Evolutionary conservation across 2,329 filamentous ascomycete genomes (phyloP), one percentile per base, ranked within the genome.

Genomic region (Colletotrichum sp.): DNA sequence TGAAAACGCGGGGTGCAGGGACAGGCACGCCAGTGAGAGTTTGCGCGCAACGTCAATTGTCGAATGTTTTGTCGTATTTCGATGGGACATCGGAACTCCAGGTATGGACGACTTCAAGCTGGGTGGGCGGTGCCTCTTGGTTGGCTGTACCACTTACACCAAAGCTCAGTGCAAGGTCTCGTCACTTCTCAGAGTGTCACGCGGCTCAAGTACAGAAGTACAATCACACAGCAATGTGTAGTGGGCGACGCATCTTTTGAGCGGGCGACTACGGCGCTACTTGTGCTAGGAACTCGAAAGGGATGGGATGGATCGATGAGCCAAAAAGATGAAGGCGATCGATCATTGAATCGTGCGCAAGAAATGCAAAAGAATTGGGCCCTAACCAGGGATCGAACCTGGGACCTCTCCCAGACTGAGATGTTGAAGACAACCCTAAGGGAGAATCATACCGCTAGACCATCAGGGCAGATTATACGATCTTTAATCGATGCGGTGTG

Each of bases 391-490:
- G 67, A 70, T 73, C 71, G 71, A 73, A 73, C 71, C 71, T 73
- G 71, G 71, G 71, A 73, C 71, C 71, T 73, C 71, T 73, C 71
- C 71, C 71, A 73, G 2, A 2, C 0, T 16, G 3, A 21, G 36
- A 6, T 14, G 12, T 18, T 9, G 1, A 3, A 14, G 10, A 58
- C 28, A 59, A 62, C 71, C 71, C 71, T 73, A 73, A 73, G 71
- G 71, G 71, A 73, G 71, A 73, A 73, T 73, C 71, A 73, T 73
- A 73, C 71, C 71, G 71, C 71, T 73, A 73, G 71, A 73, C 71
- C 71, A 73, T 73, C 71, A 73, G 71, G 71, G 71, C 71, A 24
- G 24, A 38, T 1, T 3, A 0, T 4, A 18, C n/a, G 13, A 7
- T 18, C 30, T 10, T 16, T 12, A 3, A 0, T 63, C 63, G 32